Conservation (phyloP, 2,329 filamentous ascomycete species). For the Beauveria bassiana region DNA sequence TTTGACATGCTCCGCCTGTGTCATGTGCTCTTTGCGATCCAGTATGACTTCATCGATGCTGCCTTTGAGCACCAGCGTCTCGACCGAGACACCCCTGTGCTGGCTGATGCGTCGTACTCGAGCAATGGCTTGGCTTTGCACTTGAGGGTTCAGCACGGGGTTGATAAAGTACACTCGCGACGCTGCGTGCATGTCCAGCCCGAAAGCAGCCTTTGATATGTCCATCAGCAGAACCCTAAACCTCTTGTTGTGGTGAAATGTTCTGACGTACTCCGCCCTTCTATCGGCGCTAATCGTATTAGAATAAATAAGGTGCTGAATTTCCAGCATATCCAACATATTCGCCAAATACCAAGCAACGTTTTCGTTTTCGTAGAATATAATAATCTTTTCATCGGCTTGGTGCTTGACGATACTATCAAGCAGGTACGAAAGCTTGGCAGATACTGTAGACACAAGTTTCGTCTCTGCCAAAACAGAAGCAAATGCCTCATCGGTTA, state of each 20-base stretch:
- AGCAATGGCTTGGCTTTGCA: constrained; percentile 88
- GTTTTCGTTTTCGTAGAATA: constrained; percentile 89
- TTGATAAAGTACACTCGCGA: constrained; percentile 85
- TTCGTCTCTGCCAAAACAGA: constrained; percentile 49
- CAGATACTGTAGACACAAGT: constrained; percentile 73
- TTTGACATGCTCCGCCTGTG: constrained; percentile 51
- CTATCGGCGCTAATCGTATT: constrained; percentile 51
- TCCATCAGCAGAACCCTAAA: constrained; percentile 85
- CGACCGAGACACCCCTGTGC: constrained; percentile 67
- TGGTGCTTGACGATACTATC: constrained; percentile 64
- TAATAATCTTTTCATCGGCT: constrained; percentile 70
- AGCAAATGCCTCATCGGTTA: constrained; percentile 19
- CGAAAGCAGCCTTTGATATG: constrained; percentile 79
- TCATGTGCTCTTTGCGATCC: constrained; percentile 66
- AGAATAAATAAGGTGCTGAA: constrained; percentile 60
- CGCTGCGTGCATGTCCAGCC: constrained; percentile 75
- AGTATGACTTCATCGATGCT: constrained; percentile 84
- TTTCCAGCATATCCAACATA: constrained; percentile 63
- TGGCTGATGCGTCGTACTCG: constrained; percentile 85
- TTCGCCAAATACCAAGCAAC: constrained; percentile 79
- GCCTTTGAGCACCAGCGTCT: constrained; percentile 72
- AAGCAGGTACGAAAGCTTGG: constrained; percentile 80
- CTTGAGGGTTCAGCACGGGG: constrained; percentile 74
- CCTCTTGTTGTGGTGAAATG: constrained; percentile 62
- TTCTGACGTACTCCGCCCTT: constrained; percentile 67